Conservation (phyloP, 139 green algal genomes). For the Coelastrella sp. region DNA sequence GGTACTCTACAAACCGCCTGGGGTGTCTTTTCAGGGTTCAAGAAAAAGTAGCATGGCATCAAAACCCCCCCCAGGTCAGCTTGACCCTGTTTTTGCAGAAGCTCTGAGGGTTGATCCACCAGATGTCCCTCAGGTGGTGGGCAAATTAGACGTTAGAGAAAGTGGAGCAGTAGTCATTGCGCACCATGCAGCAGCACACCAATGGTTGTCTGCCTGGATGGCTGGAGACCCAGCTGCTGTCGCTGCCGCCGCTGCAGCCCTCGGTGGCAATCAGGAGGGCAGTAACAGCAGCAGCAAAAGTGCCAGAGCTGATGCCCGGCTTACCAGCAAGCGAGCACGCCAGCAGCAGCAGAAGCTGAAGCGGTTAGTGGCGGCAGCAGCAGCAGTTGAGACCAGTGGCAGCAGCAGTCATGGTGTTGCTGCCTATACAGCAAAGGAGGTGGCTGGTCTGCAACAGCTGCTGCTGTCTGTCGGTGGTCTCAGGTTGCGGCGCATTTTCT, state of each 20-base stretch:
- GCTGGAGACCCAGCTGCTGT: conserved; percentile 24
- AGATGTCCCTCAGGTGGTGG: neutral
- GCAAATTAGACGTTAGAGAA: neutral
- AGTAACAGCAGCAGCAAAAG: neutral
- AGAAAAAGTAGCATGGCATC: neutral
- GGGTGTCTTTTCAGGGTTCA: conserved; percentile 10
- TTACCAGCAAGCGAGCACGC: neutral
- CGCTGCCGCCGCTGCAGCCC: conserved; percentile 11
- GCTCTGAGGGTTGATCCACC: conserved; percentile 6
- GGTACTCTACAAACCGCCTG: conserved; percentile 21
- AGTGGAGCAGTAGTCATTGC: conserved; percentile 7
- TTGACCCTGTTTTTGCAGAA: conserved; percentile 11
- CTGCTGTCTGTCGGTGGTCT: neutral
- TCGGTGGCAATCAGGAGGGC: neutral
- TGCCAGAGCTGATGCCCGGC: neutral
- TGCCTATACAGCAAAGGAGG: neutral
- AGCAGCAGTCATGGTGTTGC: neutral
- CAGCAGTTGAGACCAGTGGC: neutral
- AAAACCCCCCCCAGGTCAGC: neutral
- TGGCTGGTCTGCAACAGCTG: conserved; percentile 22
- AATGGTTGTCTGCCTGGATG: conserved; percentile 35
- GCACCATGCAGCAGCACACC: neutral
- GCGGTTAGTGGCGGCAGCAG: conserved; percentile 1
- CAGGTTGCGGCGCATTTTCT: conserved; percentile 28
- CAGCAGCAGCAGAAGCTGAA: conserved; percentile 34